A percentile compares a stretch with the other conserved stretches of the same genome.
phyloP scores from a whole-genome alignment of 2,329 filamentous ascomycete species.

The Aspergillus ibericus region DNA sequence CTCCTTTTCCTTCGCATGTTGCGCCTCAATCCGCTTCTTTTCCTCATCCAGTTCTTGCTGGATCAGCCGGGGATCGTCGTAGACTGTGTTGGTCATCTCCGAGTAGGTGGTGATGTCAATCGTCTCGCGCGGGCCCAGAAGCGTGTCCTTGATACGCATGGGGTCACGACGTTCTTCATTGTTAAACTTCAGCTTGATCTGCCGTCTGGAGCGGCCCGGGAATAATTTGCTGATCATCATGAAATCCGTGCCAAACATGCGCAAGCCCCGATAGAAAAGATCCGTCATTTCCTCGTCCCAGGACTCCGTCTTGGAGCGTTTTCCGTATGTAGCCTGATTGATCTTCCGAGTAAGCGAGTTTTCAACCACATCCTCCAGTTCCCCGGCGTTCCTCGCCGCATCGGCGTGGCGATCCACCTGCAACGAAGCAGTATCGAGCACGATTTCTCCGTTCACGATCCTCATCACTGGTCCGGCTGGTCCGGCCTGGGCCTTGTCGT shows the following conservation, averaged over 20 bases:
- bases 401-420: conserved; percentile 58
- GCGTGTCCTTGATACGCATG: conserved; percentile 52
- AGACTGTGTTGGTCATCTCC: conserved; percentile 47
- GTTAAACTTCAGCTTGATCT: conserved; percentile 64
- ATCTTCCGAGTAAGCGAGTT: conserved; percentile 49
- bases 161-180: conserved; percentile 61
- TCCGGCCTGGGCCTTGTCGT: conserved; percentile 36
- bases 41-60: conserved; percentile 46
- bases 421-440: conserved; percentile 53
- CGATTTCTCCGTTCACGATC: conserved; percentile 59
- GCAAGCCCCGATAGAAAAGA: conserved; percentile 61
- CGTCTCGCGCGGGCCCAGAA: conserved; percentile 47
- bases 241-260: conserved; percentile 66
- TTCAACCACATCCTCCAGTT: conserved; percentile 47
- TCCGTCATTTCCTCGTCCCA: conserved; percentile 62
- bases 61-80: conserved; percentile 42
- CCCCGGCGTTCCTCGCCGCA: conserved; percentile 49
- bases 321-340: conserved; percentile 49
- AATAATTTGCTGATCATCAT: conserved; percentile 65
- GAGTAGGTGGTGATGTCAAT: conserved; percentile 48
- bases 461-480: conserved; percentile 52
- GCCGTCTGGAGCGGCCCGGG: conserved; percentile 57
- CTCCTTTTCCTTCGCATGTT: conserved; percentile 47
- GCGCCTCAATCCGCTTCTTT: conserved; percentile 47
- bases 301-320: conserved; percentile 52